phyloP scores from a whole-genome alignment of 2,329 filamentous ascomycete genomes.

The Alternaria atra region DNA sequence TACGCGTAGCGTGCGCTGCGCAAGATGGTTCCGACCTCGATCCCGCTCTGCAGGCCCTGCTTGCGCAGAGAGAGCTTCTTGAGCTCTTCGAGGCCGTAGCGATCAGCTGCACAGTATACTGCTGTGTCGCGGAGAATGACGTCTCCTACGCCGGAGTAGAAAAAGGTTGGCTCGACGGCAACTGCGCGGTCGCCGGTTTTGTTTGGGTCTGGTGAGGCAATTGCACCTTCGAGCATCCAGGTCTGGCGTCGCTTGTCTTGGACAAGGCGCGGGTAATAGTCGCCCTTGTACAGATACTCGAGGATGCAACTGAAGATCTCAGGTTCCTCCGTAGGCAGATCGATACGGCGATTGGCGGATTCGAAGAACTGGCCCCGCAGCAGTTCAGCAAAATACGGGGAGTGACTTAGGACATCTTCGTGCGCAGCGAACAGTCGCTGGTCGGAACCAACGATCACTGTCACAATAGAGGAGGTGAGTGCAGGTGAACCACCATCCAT shows the following conservation, averaged over 20 bases:
- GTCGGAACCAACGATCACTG: constrained; percentile 82
- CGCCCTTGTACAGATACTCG: constrained; percentile 96
- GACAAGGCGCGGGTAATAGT: constrained; percentile 90
- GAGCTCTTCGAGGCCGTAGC: constrained; percentile 90
- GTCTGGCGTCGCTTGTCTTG: constrained; percentile 86
- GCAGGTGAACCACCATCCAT: constrained; percentile 60
- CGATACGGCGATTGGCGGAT: constrained; percentile 75
- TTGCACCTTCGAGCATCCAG: constrained; percentile 85
- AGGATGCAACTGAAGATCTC: constrained; percentile 93
- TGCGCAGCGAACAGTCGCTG: constrained; percentile 93
- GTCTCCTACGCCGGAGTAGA: constrained; percentile 76
- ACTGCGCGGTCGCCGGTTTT: constrained; percentile 65
- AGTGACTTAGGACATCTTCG: constrained; percentile 87
- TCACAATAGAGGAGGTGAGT: constrained; percentile 79
- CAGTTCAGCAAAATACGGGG: constrained; percentile 80
- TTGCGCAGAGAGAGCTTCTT: constrained; percentile 91
- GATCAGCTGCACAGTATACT: constrained; percentile 91
- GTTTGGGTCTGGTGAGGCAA: constrained; percentile 63
- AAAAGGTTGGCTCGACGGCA: constrained; percentile 76
- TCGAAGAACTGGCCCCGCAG: constrained; percentile 78
- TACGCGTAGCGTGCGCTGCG: constrained; percentile 95
- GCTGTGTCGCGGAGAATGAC: constrained; percentile 89
- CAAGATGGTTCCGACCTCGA: constrained; percentile 90
- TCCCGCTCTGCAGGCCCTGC: constrained; percentile 91
- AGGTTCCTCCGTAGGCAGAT: constrained; percentile 81